phyloP scores from a whole-genome alignment of 345 rosid species.

The Crucihimalaya himalaica region DNA sequence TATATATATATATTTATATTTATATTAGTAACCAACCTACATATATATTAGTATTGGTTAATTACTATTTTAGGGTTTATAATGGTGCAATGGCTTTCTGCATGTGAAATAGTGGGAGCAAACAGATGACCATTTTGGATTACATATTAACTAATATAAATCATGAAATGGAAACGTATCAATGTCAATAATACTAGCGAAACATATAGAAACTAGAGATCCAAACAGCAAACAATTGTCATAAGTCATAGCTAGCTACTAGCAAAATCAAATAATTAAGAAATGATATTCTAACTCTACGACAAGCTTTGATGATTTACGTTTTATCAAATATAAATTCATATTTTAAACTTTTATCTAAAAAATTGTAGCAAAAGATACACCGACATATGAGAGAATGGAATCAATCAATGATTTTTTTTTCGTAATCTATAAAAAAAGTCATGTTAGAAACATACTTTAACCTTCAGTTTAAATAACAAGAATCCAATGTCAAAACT shows the following conservation, averaged over 20 bases:
- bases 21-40: no score
- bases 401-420: background rate
- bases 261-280: constrained; percentile 32
- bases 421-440: background rate
- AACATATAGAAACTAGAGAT: background rate
- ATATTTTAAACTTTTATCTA: background rate
- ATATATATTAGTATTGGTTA: background rate
- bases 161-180: constrained; percentile 1
- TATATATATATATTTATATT: background rate
- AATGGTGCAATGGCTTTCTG: constrained; percentile 8
- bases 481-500: constrained; percentile 20
- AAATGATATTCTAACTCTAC: background rate
- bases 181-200: constrained; percentile 23
- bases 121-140: background rate
- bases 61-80: constrained; percentile 18
- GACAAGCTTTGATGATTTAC: constrained; percentile 20
- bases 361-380: background rate
- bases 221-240: constrained; percentile 5
- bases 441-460: background rate
- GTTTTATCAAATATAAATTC: background rate
- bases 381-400: constrained; percentile 25
- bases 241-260: constrained; percentile 16
- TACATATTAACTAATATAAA: constrained; percentile 4
- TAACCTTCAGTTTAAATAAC: background rate
- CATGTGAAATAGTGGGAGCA: constrained; percentile 32